Evolutionary conservation across 1,139 yeast genomes (phyloP).

Genomic region (Zygoascus meyerae): DNA sequence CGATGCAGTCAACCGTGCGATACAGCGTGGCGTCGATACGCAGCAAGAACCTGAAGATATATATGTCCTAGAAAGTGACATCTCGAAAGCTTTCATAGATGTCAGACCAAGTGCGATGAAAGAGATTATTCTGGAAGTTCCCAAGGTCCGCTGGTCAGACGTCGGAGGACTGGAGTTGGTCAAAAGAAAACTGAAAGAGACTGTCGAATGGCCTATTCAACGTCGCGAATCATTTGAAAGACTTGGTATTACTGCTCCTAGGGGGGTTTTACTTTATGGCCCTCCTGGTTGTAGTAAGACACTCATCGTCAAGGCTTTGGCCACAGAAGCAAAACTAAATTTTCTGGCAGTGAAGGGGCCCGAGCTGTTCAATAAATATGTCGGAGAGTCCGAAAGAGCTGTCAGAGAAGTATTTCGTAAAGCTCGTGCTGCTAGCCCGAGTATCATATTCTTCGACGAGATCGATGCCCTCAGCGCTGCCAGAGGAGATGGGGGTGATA

Average conservation of each 20-base stretch:
- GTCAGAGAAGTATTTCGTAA: slow-evolving; percentile 84
- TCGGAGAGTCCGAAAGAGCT: slow-evolving; percentile 89
- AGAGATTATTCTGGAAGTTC: slow-evolving; percentile 89
- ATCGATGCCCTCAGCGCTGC: slow-evolving; percentile 86
- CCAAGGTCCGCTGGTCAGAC: slow-evolving; percentile 88
- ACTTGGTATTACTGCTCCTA: slow-evolving; percentile 84
- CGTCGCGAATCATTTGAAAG: slow-evolving; percentile 70
- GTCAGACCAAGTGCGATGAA: slow-evolving; percentile 96
- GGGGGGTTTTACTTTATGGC: slow-evolving; percentile 87
- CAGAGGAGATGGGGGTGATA: slow-evolving; percentile 56
- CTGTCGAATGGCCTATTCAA: slow-evolving; percentile 85
- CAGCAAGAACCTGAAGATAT: slow-evolving; percentile 36
- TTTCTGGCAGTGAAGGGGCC: slow-evolving; percentile 95
- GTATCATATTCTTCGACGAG: slow-evolving; percentile 89
- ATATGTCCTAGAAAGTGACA: slow-evolving; percentile 45
- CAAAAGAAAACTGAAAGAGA: slow-evolving; percentile 75
- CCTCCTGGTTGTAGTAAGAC: slow-evolving; percentile 99
- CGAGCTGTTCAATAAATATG: slow-evolving; percentile 87
- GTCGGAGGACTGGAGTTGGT: slow-evolving; percentile 91
- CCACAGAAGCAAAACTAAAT: slow-evolving; percentile 90
- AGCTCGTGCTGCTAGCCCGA: slow-evolving; percentile 90
- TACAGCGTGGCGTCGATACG: slow-evolving; percentile 50
- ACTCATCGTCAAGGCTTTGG: slow-evolving; percentile 92
- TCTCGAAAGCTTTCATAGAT: slow-evolving; percentile 63
- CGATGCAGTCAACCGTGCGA: slow-evolving; percentile 82